A percentile compares a stretch with the other conserved stretches of the same genome.
phyloP scores from a whole-genome alignment of 495 filamentous ascomycete species.

The Aspergillus egyptiacus region DNA sequence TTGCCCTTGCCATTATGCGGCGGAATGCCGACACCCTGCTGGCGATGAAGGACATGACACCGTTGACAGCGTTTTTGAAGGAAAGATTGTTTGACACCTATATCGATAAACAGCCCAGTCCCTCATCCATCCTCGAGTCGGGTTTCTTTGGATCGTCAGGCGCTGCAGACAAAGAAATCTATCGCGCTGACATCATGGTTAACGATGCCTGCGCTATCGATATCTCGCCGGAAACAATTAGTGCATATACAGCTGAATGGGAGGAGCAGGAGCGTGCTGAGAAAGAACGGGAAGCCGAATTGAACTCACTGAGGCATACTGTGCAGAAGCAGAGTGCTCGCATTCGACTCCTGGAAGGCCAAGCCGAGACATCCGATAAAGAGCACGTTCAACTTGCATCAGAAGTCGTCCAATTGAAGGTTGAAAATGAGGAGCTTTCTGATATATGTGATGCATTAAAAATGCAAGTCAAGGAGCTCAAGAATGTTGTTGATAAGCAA shows the following conservation, averaged over 20 bases:
- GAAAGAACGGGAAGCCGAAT: conserved; percentile 73
- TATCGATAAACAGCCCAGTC: conserved; percentile 84
- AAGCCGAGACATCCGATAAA: conserved; percentile 79
- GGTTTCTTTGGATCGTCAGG: conserved; percentile 95
- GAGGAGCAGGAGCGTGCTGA: conserved; percentile 75
- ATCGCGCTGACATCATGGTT: conserved; percentile 87
- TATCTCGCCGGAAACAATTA: conserved; percentile 73
- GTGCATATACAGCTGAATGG: conserved; percentile 81
- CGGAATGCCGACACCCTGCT: conserved; percentile 79
- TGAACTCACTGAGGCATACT: conserved; percentile 65
- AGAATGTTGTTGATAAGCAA: conserved; percentile 80
- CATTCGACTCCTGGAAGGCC: conserved; percentile 78
- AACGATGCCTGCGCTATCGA: conserved; percentile 89
- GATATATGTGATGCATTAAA: conserved; percentile 84
- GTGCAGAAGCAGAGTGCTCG: conserved; percentile 59
- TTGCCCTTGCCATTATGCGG: conserved; percentile 91
- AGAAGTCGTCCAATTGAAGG: conserved; percentile 83
- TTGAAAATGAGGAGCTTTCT: conserved; percentile 82
- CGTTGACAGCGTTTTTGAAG: conserved; percentile 82
- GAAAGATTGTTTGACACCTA: conserved; percentile 94
- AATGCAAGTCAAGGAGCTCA: conserved; percentile 75
- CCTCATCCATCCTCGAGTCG: conserved; percentile 83
- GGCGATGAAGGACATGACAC: conserved; percentile 81
- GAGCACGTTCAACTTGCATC: conserved; percentile 92
- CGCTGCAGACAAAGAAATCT: conserved; percentile 88